Evolutionary conservation across 352 stramenopile species (phyloP).

Genomic region (Peronospora tabacina): DNA sequence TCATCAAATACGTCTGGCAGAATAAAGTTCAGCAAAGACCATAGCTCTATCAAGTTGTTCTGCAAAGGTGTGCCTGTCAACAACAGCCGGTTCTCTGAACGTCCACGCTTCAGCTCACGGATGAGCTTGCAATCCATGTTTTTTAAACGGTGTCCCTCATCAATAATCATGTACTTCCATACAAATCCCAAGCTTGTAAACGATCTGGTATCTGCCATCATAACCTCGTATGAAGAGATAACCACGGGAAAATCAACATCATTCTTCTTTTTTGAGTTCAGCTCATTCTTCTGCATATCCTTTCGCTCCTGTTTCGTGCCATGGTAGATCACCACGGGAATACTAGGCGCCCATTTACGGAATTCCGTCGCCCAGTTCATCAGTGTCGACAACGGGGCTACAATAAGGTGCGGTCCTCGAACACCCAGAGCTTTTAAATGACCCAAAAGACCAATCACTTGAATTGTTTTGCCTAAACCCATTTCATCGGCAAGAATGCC

Average conservation of each 20-base stretch:
- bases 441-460: constrained; percentile 90
- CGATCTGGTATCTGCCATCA: constrained; percentile 56
- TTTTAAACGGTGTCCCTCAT: constrained; percentile 97
- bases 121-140: constrained; percentile 96
- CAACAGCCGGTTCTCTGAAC: constrained; percentile 90
- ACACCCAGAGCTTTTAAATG: constrained; percentile 88
- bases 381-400: constrained; percentile 96
- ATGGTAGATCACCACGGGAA: constrained; percentile 98
- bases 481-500: constrained; percentile 87
- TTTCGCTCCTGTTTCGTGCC: constrained; percentile 61
- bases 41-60: constrained; percentile 98
- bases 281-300: constrained; percentile 37
- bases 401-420: constrained; percentile 93
- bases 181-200: constrained; percentile 60
- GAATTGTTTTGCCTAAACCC: constrained; percentile 89
- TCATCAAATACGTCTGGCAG: constrained; percentile 97
- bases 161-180: constrained; percentile 95
- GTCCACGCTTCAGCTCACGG: constrained; percentile 89
- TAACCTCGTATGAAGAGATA: constrained; percentile 87
- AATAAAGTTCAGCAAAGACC: constrained; percentile 98
- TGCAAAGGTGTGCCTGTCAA: constrained; percentile 95
- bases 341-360: constrained; percentile 62
- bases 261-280: constrained; percentile 45
- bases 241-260: constrained; percentile 75
- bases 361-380: constrained; percentile 96